These are phyloP conservation scores for Mycena belliarum DNA, from an alignment of 768 basidiomycete species.

Conservation along the genomic window DNA sequence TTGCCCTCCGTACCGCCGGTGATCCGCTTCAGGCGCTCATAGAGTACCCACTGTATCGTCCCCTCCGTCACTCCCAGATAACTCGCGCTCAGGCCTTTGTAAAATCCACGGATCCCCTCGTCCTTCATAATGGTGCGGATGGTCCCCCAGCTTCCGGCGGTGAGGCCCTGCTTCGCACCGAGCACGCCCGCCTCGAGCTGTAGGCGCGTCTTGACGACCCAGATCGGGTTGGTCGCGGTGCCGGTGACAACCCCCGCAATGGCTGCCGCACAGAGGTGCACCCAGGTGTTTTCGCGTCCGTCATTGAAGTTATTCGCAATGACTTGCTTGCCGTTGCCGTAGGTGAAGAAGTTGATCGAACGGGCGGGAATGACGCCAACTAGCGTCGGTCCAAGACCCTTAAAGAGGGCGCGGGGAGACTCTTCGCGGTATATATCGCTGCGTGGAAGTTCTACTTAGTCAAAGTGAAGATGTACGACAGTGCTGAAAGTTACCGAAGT, in stretches of 20 bases:
- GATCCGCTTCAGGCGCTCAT: constrained; percentile 86
- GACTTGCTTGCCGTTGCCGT: constrained; percentile 93
- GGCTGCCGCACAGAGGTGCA: constrained; percentile 87
- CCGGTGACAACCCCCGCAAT: constrained; percentile 85
- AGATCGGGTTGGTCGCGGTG: constrained; percentile 95
- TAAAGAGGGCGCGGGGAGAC: constrained; percentile 87
- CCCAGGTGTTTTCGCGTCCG: constrained; percentile 77
- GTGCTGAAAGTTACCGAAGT: constrained; percentile 58
- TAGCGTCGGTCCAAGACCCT: constrained; percentile 90
- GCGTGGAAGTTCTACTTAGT: background rate
- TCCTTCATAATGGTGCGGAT: constrained; percentile 75
- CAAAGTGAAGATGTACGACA: background rate
- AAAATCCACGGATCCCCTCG: constrained; percentile 87
- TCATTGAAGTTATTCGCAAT: constrained; percentile 83
- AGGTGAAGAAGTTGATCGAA: constrained; percentile 97
- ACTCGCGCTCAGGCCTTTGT: constrained; percentile 93
- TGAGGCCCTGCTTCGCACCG: constrained; percentile 30
- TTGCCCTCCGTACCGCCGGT: constrained; percentile 53
- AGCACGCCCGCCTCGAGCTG: constrained; percentile 54
- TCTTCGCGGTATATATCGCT: constrained; percentile 90
- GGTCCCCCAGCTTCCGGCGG: constrained; percentile 59
- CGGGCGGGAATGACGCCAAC: constrained; percentile 95
- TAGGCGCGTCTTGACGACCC: constrained; percentile 97
- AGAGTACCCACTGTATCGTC: constrained; percentile 96
- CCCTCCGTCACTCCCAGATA: constrained; percentile 95